Percentiles rank a stretch among this genome's conserved stretches.
Evolutionary conservation across 2,329 filamentous ascomycete species (phyloP).

Genomic region (Anthostomella pinea): DNA sequence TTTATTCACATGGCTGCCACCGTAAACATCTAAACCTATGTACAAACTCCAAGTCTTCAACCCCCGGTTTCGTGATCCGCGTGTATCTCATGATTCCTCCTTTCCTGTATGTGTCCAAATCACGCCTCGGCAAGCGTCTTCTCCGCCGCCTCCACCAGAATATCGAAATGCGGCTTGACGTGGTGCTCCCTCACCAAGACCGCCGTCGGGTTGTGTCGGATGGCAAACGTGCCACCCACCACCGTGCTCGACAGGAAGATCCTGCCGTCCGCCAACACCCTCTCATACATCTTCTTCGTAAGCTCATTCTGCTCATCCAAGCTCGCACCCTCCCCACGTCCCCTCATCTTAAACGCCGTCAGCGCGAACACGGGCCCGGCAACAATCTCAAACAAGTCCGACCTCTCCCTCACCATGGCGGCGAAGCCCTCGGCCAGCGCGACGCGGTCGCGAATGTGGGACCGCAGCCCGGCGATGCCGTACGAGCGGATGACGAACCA

Average conservation of each 20-base stretch:
- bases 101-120: background rate
- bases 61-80: too few species aligned
- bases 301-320: conserved; percentile 58
- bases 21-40: too few species aligned
- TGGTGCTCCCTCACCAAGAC: conserved; percentile 68
- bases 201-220: conserved; percentile 76
- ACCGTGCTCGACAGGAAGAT: conserved; percentile 81
- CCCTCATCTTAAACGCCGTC: conserved; percentile 57
- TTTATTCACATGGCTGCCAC: too few species aligned
- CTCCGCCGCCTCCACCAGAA: conserved; percentile 64
- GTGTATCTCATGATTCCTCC: conserved; percentile 3
- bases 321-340: conserved; percentile 26
- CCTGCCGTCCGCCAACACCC: conserved; percentile 69
- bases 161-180: conserved; percentile 69
- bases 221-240: conserved; percentile 70
- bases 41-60: background rate
- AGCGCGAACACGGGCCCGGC: conserved; percentile 75
- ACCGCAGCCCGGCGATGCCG: conserved; percentile 71
- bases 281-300: conserved; percentile 73
- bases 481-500: conserved; percentile 92
- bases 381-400: conserved; percentile 73
- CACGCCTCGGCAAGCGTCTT: conserved; percentile 40
- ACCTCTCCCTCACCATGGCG: conserved; percentile 51
- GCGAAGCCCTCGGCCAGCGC: conserved; percentile 69
- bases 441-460: conserved; percentile 69